Evolutionary conservation across 148 eudicot species (phyloP).

Genomic region (Suaeda aralocaspica): DNA sequence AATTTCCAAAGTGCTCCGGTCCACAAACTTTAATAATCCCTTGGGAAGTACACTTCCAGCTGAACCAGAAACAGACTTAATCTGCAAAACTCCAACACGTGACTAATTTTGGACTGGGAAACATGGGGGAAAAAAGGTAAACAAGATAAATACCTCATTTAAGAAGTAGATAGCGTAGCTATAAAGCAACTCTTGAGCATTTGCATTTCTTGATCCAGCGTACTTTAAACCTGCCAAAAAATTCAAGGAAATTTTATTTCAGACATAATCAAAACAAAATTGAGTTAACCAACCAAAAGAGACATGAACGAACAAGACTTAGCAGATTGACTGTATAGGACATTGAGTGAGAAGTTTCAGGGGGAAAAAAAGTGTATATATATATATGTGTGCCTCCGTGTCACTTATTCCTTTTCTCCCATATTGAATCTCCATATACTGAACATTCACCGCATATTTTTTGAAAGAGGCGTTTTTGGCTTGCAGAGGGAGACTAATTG

Average conservation of each 20-base stretch:
- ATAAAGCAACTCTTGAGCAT: conserved; percentile 75
- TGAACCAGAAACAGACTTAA: conserved; percentile 61
- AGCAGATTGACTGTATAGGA: neutral
- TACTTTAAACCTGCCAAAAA: conserved; percentile 67
- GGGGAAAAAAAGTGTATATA: too few species aligned
- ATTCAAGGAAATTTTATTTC: neutral
- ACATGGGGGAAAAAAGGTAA: conserved; percentile 17
- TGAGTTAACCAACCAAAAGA: too few species aligned
- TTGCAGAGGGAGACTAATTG: too few species aligned
- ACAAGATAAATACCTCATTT: conserved; percentile 61
- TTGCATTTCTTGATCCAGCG: conserved; percentile 92
- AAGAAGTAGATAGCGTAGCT: conserved; percentile 70
- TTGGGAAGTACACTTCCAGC: conserved; percentile 46
- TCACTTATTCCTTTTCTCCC: too few species aligned
- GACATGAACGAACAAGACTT: neutral
- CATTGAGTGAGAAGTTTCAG: neutral
- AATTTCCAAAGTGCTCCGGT: conserved; percentile 83
- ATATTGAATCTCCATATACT: too few species aligned
- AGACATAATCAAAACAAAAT: neutral
- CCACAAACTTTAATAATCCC: conserved; percentile 76
- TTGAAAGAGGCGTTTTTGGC: too few species aligned
- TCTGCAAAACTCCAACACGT: conserved; percentile 46
- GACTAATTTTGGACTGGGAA: conserved; percentile 12
- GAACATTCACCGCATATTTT: too few species aligned
- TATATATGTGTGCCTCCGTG: too few species aligned